Conservation (phyloP, 768 basidiomycete species). For the Dictyophora rubrovolvata region DNA sequence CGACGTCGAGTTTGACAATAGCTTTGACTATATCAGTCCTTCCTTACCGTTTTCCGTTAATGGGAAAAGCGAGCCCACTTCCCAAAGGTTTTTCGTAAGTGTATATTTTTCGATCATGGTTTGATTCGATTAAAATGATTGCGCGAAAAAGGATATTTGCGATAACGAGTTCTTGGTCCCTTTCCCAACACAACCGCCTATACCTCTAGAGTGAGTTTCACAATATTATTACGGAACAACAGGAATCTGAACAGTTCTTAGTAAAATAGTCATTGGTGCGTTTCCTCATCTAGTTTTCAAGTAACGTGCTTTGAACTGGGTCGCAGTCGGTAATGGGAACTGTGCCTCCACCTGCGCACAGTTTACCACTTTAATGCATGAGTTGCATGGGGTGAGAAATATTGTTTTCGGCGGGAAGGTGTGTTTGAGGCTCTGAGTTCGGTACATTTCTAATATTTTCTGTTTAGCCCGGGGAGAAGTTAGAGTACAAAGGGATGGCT, state of each 20-base stretch:
- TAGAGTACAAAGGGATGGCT: conserved; percentile 43
- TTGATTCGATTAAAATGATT: not conserved
- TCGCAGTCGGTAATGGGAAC: conserved; percentile 22
- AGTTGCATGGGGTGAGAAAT: conserved; percentile 40
- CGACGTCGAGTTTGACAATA: conserved; percentile 28
- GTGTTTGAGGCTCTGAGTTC: not conserved
- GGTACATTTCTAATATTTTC: not conserved
- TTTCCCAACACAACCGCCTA: conserved; percentile 37
- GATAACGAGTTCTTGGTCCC: conserved; percentile 16
- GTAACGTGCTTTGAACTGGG: conserved; percentile 6
- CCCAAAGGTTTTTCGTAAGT: conserved; percentile 37
- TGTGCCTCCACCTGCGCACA: conserved; percentile 57
- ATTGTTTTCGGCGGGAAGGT: conserved; percentile 46
- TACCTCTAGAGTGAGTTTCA: conserved; percentile 28
- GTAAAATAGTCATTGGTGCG: conserved; percentile 2
- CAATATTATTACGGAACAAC: not conserved
- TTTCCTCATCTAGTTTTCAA: not conserved
- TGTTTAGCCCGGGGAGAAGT: conserved; percentile 28
- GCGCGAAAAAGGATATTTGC: conserved; percentile 24
- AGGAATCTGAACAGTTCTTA: not conserved
- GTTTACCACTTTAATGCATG: conserved; percentile 53
- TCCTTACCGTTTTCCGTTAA: conserved; percentile 33
- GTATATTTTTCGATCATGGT: conserved; percentile 7
- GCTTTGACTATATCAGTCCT: conserved; percentile 37
- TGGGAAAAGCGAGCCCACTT: conserved; percentile 32